Percentiles rank a stretch among this genome's conserved stretches.
Conservation (phyloP, 352 stramenopile genomes). For the Pythium scleroteichum region DNA sequence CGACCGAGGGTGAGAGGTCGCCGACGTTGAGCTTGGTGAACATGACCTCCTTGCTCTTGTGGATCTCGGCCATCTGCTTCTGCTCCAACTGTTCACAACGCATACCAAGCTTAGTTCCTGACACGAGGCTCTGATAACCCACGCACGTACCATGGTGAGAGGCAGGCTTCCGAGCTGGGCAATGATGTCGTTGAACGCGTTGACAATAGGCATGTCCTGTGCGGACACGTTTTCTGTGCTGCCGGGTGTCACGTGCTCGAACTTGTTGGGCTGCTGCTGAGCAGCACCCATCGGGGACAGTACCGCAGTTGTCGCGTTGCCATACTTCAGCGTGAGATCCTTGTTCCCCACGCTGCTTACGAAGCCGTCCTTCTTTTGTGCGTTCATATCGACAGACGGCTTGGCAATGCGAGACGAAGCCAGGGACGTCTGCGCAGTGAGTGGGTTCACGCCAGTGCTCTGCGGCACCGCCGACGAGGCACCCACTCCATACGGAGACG, state of each 20-base stretch:
- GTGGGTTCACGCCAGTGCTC: conserved; percentile 68
- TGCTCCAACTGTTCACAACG: conserved; percentile 76
- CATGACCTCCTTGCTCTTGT: conserved; percentile 86
- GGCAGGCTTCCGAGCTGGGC: conserved; percentile 67
- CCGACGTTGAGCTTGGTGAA: conserved; percentile 88
- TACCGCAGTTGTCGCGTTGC: conserved; percentile 63
- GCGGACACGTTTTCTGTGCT: conserved; percentile 74
- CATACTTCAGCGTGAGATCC: conserved; percentile 86
- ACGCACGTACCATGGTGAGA: conserved; percentile 76
- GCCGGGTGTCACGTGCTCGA: conserved; percentile 52
- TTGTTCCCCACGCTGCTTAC: conserved; percentile 87
- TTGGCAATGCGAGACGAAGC: conserved; percentile 79
- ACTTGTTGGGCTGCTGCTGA: conserved; percentile 36
- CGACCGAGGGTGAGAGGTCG: conserved; percentile 66
- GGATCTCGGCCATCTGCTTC: conserved; percentile 85
- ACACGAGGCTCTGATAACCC: background rate
- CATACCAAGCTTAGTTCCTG: no score
- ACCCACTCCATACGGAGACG: conserved; percentile 31
- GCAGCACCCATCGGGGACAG: conserved; percentile 47
- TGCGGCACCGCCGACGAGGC: conserved; percentile 36
- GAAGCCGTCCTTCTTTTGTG: conserved; percentile 84
- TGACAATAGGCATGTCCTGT: conserved; percentile 80
- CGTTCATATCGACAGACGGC: conserved; percentile 78
- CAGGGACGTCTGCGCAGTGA: conserved; percentile 51
- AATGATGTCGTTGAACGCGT: conserved; percentile 79